Percentiles rank a stretch among this genome's conserved stretches.
Evolutionary conservation across 164 flowering plant species (phyloP).

Genomic region (Piper longum): DNA sequence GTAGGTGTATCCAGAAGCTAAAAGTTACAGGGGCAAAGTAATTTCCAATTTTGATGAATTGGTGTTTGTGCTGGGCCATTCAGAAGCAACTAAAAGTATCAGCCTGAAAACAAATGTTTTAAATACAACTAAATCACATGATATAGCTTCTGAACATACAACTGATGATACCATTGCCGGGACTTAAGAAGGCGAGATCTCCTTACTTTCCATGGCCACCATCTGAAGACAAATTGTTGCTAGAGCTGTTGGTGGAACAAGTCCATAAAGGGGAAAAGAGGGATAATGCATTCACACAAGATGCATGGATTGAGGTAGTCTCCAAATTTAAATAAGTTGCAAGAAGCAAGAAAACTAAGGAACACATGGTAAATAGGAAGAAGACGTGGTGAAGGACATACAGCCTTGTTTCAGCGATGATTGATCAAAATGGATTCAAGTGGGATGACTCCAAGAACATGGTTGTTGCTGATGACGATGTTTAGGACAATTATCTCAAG

Average conservation of each 20-base stretch:
- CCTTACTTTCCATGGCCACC: neutral
- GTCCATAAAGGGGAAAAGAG: neutral
- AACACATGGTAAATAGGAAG: neutral
- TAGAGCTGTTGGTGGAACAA: slow-evolving; percentile 1
- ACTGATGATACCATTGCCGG: neutral
- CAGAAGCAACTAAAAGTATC: neutral
- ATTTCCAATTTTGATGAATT: slow-evolving; percentile 5
- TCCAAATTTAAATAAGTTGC: neutral
- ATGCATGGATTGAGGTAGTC: neutral
- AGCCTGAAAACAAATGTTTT: neutral
- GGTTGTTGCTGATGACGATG: slow-evolving; percentile 1
- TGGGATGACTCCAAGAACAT: slow-evolving; percentile 1
- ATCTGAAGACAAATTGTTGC: neutral
- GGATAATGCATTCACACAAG: neutral
- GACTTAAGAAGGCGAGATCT: neutral
- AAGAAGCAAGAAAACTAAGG: neutral
- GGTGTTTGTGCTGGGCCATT: slow-evolving; percentile 3
- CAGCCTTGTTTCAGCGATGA: neutral
- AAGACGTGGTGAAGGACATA: neutral
- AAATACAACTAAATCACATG: neutral
- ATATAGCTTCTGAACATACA: neutral
- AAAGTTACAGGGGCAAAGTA: slow-evolving; percentile 6
- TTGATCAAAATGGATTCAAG: slow-evolving; percentile 1
- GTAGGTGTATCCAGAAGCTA: slow-evolving; percentile 12
- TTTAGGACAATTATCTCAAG: slow-evolving; percentile 1